Conservation (phyloP, 352 stramenopile species). For the Phytophthora quininea region DNA sequence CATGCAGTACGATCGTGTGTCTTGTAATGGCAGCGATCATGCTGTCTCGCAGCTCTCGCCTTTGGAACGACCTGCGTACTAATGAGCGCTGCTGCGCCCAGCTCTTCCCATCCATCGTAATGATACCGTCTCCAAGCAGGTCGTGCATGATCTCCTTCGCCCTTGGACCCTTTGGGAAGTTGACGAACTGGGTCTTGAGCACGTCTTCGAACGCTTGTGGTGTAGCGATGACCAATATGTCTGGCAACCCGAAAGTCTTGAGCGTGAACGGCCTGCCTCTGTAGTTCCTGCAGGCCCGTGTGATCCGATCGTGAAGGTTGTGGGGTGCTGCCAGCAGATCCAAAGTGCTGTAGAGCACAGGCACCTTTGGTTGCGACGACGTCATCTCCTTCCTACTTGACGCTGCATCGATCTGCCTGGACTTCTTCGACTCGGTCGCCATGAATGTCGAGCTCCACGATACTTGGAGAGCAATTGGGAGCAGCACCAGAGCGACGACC, state of each 20-base stretch:
- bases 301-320: neutral
- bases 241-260: conserved; percentile 34
- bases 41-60: conserved; percentile 39
- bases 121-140: conserved; percentile 74
- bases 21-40: conserved; percentile 42
- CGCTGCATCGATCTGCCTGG: neutral
- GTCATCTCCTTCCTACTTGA: neutral
- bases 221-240: conserved; percentile 29
- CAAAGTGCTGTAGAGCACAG: neutral
- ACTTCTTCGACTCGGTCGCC: neutral
- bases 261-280: conserved; percentile 7
- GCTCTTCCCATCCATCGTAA: conserved; percentile 55
- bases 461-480: neutral
- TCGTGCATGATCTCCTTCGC: conserved; percentile 43
- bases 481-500: neutral
- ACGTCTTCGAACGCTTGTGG: conserved; percentile 50
- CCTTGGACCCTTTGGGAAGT: conserved; percentile 65
- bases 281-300: neutral
- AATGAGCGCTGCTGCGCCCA: conserved; percentile 81
- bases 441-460: neutral
- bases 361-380: neutral
- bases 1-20: conserved; percentile 29
- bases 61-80: conserved; percentile 82
- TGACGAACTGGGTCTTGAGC: conserved; percentile 66
- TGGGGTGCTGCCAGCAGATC: neutral